These are phyloP conservation scores for Solanum commersonii DNA, from an alignment of 257 asterid species.

Conservation along the genomic window DNA sequence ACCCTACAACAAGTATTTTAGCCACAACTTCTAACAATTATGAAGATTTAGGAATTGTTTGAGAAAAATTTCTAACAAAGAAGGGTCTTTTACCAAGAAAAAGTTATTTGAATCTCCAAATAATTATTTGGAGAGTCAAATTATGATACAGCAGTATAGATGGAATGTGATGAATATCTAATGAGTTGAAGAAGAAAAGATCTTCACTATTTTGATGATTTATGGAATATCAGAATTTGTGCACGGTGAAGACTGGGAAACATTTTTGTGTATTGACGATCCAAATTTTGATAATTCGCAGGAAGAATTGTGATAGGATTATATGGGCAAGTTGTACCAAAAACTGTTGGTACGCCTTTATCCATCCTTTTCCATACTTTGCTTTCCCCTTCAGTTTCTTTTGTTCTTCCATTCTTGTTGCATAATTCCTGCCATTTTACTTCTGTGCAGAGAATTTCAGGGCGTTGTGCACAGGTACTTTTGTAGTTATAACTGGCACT, in stretches of 20 bases:
- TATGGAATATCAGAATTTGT: not conserved
- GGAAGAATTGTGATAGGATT: slow-evolving; percentile 90
- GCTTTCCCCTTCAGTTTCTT: not conserved
- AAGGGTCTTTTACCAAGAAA: not conserved
- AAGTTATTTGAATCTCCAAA: not conserved
- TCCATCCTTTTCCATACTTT: slow-evolving; percentile 1
- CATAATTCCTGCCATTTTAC: slow-evolving; percentile 9
- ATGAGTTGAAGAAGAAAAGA: not conserved
- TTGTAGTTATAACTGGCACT: not conserved
- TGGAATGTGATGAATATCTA: not conserved
- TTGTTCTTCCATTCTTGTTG: not conserved
- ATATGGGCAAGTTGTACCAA: slow-evolving; percentile 86
- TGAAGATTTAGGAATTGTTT: not conserved
- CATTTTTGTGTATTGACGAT: not conserved
- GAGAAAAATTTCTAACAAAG: not conserved
- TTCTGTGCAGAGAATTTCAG: slow-evolving; percentile 81
- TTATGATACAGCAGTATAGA: not conserved
- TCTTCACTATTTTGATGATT: not conserved
- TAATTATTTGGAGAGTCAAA: not conserved
- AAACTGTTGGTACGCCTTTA: slow-evolving; percentile 65
- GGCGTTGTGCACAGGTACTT: slow-evolving; percentile 95
- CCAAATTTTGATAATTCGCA: slow-evolving; percentile 11
- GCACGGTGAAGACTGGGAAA: not conserved
- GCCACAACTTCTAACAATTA: not conserved
- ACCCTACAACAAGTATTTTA: not conserved